Conservation (phyloP, 2,329 filamentous ascomycete genomes). For the Pseudogymnoascus sp. region DNA sequence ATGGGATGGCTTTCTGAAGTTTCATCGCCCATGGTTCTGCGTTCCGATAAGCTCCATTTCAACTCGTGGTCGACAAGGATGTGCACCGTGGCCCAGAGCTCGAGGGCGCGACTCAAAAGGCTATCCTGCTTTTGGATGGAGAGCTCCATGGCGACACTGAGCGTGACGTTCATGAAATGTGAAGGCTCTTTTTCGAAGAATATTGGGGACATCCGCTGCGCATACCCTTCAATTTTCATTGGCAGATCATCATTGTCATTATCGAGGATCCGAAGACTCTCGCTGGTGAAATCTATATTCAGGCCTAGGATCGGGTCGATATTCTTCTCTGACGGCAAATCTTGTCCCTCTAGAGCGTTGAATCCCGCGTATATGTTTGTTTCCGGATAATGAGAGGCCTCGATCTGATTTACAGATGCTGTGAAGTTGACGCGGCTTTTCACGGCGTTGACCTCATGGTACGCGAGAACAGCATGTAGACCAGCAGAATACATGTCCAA, state of each 20-base stretch:
- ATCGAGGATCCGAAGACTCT: conserved; percentile 51
- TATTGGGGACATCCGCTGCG: conserved; percentile 51
- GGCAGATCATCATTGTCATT: conserved; percentile 56
- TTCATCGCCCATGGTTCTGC: conserved; percentile 35
- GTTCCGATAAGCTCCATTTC: conserved; percentile 48
- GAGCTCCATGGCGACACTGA: conserved; percentile 44
- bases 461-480: conserved; percentile 56
- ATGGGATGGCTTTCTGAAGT: conserved; percentile 42
- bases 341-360: conserved; percentile 25
- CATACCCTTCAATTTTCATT: conserved; percentile 53
- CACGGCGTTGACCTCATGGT: conserved; percentile 51
- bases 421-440: conserved; percentile 46
- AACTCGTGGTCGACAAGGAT: conserved; percentile 56
- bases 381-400: conserved; percentile 55
- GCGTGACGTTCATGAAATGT: conserved; percentile 52
- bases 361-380: conserved; percentile 32
- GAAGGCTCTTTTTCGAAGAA: conserved; percentile 56
- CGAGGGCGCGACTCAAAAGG: conserved; percentile 51
- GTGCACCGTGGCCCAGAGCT: conserved; percentile 60
- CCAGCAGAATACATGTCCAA: conserved; percentile 59
- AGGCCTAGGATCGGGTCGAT: conserved; percentile 28
- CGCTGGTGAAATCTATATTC: conserved; percentile 28
- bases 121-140: conserved; percentile 46
- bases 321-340: conserved; percentile 28
- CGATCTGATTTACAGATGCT: conserved; percentile 39